Evolutionary conservation across 495 filamentous ascomycete species (phyloP).

Genomic region (Letharia columbiana): DNA sequence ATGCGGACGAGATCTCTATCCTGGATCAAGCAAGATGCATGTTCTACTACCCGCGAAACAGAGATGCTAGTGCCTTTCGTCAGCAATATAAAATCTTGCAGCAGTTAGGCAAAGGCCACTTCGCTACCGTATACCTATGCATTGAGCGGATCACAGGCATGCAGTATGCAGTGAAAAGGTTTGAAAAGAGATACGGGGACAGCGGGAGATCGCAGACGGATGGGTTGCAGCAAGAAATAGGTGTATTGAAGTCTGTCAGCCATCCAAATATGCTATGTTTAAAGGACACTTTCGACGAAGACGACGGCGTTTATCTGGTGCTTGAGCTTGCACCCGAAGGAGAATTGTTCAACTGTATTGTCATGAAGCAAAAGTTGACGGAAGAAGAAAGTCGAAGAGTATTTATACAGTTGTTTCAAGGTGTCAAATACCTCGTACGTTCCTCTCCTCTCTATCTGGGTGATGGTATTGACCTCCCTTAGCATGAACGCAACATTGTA

Average conservation of each 20-base stretch:
- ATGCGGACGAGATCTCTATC: slow-evolving; percentile 84
- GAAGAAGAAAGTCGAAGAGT: slow-evolving; percentile 78
- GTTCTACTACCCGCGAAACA: slow-evolving; percentile 72
- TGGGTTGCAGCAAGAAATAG: slow-evolving; percentile 88
- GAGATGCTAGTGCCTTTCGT: slow-evolving; percentile 65
- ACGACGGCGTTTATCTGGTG: slow-evolving; percentile 82
- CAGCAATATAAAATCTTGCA: slow-evolving; percentile 80
- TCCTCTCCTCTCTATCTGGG: neutral
- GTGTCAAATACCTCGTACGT: slow-evolving; percentile 84
- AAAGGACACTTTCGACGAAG: slow-evolving; percentile 91
- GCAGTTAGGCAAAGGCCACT: slow-evolving; percentile 92
- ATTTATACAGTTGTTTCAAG: slow-evolving; percentile 87
- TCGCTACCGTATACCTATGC: slow-evolving; percentile 89
- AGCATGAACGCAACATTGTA: slow-evolving; percentile 97
- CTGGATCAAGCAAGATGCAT: slow-evolving; percentile 74
- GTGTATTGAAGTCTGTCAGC: slow-evolving; percentile 88
- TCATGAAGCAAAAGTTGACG: slow-evolving; percentile 75
- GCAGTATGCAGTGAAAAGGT: slow-evolving; percentile 87
- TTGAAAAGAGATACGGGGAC: slow-evolving; percentile 68
- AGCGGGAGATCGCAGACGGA: slow-evolving; percentile 77
- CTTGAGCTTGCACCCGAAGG: slow-evolving; percentile 86
- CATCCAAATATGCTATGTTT: slow-evolving; percentile 93
- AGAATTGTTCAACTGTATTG: slow-evolving; percentile 91
- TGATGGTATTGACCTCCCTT: slow-evolving; percentile 31
- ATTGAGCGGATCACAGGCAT: slow-evolving; percentile 75